Evolutionary conservation across 129 eudicot species (phyloP), one percentile per base, ranked within the genome.

Genomic region (Flaveria ramosissima): DNA sequence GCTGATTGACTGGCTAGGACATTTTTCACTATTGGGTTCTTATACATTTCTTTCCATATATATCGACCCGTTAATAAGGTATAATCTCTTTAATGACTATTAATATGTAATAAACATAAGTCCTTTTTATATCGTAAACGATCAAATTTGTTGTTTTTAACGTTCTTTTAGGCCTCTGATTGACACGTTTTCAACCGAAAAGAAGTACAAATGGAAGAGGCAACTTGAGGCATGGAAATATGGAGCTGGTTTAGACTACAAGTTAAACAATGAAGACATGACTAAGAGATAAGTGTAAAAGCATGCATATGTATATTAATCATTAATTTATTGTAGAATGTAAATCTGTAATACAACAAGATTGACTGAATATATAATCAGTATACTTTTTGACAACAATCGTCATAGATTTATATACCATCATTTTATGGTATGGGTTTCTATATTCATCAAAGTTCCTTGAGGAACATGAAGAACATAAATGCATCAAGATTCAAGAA

Each of bases 181-280:
- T 72, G 81, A 81, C 32, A 45, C 80, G 26, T 79, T 85, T 60
- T 87, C 98, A 30, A 80, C 82, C 9, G 82, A 85, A 85, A 78
- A 24, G 72, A 89, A 61, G 73, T 91, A 85, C 76, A 82, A 83
- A 80, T 91, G 97, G 97, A 94, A 78, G 50, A 88, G 95, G 14
- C 85, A 78, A 79, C 93, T 94, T 45, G 96, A 94, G 77, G 96
- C 97, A 14, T 91, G 98, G 97, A 81, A 82, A 83, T 94, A 94
- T 80, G 97, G 98, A 71, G 85, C 96, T 84, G 98, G 98, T 78
- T 77, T 94, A 70, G 97, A 94, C 80, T 94, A 94, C 81, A 79
- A 68, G 36, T 75, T 90, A 72, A 74, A 55, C 68, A 6, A 70
- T 80, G 81, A 72, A 23, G 50, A 77, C 32, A 70, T 5, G 43